phyloP scores from a whole-genome alignment of 2,329 filamentous ascomycete genomes.

The Dothideomycetidae sp. region DNA sequence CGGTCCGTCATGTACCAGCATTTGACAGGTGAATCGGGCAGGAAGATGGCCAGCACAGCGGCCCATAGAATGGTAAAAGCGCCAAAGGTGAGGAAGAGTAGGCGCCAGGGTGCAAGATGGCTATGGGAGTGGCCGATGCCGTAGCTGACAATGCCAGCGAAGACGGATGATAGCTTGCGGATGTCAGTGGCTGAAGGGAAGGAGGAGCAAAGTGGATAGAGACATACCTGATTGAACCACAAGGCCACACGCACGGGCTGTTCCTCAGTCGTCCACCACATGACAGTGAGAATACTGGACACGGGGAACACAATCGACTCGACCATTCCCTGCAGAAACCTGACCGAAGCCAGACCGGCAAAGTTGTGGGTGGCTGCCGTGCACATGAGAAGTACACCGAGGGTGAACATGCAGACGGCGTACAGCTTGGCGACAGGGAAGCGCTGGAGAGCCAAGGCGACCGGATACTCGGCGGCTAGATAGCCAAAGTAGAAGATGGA shows the following conservation, averaged over 20 bases:
- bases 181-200: slow-evolving; percentile 49
- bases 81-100: slow-evolving; percentile 35
- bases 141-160: slow-evolving; percentile 44
- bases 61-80: slow-evolving; percentile 28
- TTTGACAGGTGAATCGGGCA: slow-evolving; percentile 21
- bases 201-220: slow-evolving; percentile 17
- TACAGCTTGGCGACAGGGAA: slow-evolving; percentile 41
- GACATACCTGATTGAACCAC: slow-evolving; percentile 10
- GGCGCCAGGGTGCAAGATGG: slow-evolving; percentile 35
- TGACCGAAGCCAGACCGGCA: slow-evolving; percentile 34
- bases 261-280: slow-evolving; percentile 19
- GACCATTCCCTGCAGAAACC: slow-evolving; percentile 39
- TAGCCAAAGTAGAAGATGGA: slow-evolving; percentile 26
- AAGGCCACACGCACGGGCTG: slow-evolving; percentile 11
- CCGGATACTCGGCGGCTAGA: slow-evolving; percentile 26
- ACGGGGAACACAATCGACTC: slow-evolving; percentile 41
- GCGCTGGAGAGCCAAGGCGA: slow-evolving; percentile 38
- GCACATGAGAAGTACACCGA: slow-evolving; percentile 35
- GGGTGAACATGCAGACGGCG: slow-evolving; percentile 29
- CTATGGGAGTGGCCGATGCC: slow-evolving; percentile 36
- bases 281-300: slow-evolving; percentile 40
- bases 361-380: slow-evolving; percentile 39
- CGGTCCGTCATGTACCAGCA: slow-evolving; percentile 15
- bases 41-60: slow-evolving; percentile 18
- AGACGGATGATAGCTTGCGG: slow-evolving; percentile 52